phyloP scores from a whole-genome alignment of 371 early-diverging fungal species.

The Chytridiales sp. region DNA sequence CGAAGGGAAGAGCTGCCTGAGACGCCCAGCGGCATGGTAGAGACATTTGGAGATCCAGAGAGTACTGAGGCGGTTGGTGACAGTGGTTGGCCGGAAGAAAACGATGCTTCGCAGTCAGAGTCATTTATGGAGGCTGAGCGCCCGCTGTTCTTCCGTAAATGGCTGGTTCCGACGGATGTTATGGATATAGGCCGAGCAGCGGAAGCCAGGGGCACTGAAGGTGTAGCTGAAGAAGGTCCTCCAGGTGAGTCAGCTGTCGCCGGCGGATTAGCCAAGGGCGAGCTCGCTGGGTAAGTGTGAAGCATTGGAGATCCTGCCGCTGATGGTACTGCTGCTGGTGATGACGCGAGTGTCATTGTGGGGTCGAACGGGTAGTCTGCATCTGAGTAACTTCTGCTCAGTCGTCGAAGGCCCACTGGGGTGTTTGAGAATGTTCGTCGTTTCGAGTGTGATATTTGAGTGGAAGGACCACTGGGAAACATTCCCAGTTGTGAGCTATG shows the following conservation, averaged over 20 bases:
- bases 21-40: conserved; percentile 12
- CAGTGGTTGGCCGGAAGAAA: too few species aligned
- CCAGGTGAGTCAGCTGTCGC: too few species aligned
- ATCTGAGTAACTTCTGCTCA: conserved; percentile 27
- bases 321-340: not conserved
- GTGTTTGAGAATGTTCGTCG: conserved; percentile 27
- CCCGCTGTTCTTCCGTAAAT: too few species aligned
- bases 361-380: conserved; percentile 9
- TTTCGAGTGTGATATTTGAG: too few species aligned
- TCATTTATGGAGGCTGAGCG: too few species aligned
- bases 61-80: conserved; percentile 14
- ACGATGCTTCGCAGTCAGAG: too few species aligned
- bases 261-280: too few species aligned
- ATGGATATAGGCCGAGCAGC: conserved; percentile 1
- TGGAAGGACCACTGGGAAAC: too few species aligned
- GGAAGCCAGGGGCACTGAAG: too few species aligned
- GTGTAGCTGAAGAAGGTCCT: too few species aligned
- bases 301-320: conserved; percentile 10
- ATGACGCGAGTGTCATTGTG: not conserved
- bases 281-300: too few species aligned
- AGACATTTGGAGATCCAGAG: not conserved
- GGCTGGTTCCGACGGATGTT: conserved; percentile 11
- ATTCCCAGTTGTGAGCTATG: not conserved
- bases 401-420: conserved; percentile 27
- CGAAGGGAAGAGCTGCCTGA: conserved; percentile 5